phyloP scores from a whole-genome alignment of 257 asterid species.

The Solanum raphanifolium region DNA sequence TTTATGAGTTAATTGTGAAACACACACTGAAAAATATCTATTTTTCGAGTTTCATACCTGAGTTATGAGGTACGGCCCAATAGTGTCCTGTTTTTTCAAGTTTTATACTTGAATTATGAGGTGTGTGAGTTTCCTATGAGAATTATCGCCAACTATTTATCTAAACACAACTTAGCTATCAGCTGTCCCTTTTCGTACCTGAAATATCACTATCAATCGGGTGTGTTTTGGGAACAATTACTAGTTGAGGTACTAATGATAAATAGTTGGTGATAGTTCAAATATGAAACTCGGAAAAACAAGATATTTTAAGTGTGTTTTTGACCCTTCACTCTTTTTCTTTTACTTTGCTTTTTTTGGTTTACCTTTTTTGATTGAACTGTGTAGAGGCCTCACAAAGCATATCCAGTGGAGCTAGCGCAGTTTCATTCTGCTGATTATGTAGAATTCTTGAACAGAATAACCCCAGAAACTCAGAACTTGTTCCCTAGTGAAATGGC shows the following conservation, averaged over 20 bases:
- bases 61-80: background rate
- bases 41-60: background rate
- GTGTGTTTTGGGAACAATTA: background rate
- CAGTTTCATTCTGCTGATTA: constrained; percentile 97
- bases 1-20: background rate
- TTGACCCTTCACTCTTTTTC: background rate
- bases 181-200: background rate
- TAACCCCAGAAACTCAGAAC: constrained; percentile 63
- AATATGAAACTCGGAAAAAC: background rate
- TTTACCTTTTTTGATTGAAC: background rate
- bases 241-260: background rate
- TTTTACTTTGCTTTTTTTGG: background rate
- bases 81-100: background rate
- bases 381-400: constrained; percentile 95
- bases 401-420: constrained; percentile 91
- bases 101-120: background rate
- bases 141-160: background rate
- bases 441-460: constrained; percentile 85
- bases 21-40: background rate
- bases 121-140: background rate
- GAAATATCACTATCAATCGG: background rate
- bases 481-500: constrained; percentile 51
- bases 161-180: background rate
- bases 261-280: background rate
- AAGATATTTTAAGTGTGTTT: background rate